Conservation (phyloP, 441 rosid species). For the Erodium trifolium region DNA sequence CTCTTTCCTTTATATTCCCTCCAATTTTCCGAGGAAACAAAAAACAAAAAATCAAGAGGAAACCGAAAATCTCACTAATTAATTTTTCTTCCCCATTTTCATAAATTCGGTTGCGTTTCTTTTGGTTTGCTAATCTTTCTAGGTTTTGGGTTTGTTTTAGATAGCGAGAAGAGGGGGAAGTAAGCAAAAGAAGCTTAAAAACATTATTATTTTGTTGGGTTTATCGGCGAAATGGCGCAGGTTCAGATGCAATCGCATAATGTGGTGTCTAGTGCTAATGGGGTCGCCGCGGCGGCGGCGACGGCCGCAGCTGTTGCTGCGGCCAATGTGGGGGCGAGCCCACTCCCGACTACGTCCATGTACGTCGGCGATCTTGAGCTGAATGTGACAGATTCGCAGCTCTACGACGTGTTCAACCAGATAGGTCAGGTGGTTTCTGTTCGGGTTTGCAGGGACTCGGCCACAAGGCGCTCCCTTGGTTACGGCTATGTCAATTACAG, state of each 20-base stretch:
- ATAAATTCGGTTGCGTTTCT: neutral
- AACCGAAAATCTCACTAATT: neutral
- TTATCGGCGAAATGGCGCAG: constrained; percentile 44
- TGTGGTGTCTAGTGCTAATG: constrained; percentile 18
- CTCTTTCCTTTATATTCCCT: neutral
- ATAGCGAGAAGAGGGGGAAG: constrained; percentile 78
- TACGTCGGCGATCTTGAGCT: constrained; percentile 73
- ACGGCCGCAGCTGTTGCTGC: constrained; percentile 17
- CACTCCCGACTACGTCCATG: constrained; percentile 63
- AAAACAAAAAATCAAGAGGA: neutral
- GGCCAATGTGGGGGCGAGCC: constrained; percentile 30
- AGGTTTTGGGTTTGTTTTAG: neutral
- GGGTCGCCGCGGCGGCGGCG: neutral
- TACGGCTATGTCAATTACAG: constrained; percentile 75
- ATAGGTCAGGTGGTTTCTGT: constrained; percentile 72
- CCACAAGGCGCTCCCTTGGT: constrained; percentile 70
- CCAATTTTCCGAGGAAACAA: neutral
- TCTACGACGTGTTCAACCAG: constrained; percentile 64
- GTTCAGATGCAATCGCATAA: constrained; percentile 53
- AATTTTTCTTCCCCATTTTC: neutral
- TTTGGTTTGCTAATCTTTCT: constrained; percentile 9
- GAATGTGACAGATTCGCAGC: constrained; percentile 64
- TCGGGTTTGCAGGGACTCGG: constrained; percentile 62
- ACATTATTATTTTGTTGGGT: neutral
- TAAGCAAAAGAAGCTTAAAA: constrained; percentile 17